These are phyloP conservation scores for Tylopilus sp. DNA, from an alignment of 768 basidiomycete genomes.

Conservation along the genomic window DNA sequence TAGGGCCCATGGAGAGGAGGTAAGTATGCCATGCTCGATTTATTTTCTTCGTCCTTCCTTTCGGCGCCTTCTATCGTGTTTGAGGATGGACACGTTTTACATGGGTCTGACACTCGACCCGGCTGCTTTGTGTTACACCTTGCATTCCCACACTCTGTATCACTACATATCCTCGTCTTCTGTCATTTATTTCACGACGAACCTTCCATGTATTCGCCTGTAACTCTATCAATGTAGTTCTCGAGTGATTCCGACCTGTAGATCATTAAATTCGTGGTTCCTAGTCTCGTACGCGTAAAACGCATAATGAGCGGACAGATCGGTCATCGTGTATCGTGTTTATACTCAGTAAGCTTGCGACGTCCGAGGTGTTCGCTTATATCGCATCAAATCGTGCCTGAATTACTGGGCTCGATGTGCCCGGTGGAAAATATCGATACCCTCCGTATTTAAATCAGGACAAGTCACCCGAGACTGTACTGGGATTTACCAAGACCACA, in stretches of 20 bases:
- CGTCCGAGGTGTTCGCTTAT: too few relatives aligned
- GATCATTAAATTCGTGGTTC: background rate
- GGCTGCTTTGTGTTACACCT: constrained; percentile 5
- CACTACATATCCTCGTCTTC: background rate
- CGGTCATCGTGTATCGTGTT: too few relatives aligned
- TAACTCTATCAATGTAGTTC: background rate
- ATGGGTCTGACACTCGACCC: background rate
- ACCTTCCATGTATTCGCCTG: background rate
- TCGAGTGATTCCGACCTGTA: background rate
- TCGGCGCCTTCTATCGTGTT: background rate
- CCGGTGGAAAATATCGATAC: too few relatives aligned
- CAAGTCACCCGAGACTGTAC: too few relatives aligned
- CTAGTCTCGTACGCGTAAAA: too few relatives aligned
- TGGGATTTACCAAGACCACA: too few relatives aligned
- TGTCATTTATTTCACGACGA: background rate
- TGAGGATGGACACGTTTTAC: too few relatives aligned
- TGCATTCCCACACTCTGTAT: constrained; percentile 12
- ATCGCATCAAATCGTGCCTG: too few relatives aligned
- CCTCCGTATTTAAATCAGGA: too few relatives aligned
- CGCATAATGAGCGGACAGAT: too few relatives aligned
- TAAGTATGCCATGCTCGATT: constrained; percentile 5
- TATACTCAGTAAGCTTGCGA: too few relatives aligned
- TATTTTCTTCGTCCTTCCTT: background rate
- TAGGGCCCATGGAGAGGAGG: constrained; percentile 22
- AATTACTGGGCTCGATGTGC: too few relatives aligned